These are phyloP conservation scores for Saccharomycopsis microspora DNA, from an alignment of 805 yeast species.

Conservation along the genomic window DNA sequence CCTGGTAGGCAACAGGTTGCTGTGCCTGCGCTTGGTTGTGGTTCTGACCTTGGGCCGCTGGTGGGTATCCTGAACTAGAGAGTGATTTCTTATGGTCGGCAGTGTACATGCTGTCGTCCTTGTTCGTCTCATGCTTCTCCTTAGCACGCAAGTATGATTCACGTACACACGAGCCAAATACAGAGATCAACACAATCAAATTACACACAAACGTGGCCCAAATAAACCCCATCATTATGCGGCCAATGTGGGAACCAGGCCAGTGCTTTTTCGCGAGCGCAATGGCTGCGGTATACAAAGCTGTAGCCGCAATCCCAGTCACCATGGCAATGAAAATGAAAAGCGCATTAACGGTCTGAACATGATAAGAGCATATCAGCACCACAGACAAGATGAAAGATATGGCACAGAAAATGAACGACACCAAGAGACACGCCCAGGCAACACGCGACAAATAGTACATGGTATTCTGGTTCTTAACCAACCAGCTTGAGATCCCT, in stretches of 20 bases:
- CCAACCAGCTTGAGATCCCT: conserved; percentile 27
- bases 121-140: background rate
- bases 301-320: conserved; percentile 10
- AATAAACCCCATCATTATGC: conserved; percentile 44
- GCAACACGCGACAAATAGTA: conserved; percentile 61
- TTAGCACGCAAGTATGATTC: conserved; percentile 13
- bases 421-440: conserved; percentile 52
- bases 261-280: conserved; percentile 72
- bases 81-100: conserved; percentile 8
- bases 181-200: conserved; percentile 37
- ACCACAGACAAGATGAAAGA: conserved; percentile 44
- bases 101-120: conserved; percentile 3
- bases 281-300: conserved; percentile 19
- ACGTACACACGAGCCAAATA: conserved; percentile 30
- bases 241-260: conserved; percentile 41
- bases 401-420: conserved; percentile 49
- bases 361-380: conserved; percentile 42
- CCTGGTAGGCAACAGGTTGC: conserved; percentile 1
- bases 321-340: conserved; percentile 10
- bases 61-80: background rate
- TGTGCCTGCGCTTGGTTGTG: background rate
- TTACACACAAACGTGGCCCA: conserved; percentile 61
- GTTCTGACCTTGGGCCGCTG: background rate
- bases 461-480: conserved; percentile 35
- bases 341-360: conserved; percentile 42